Evolutionary conservation across 2,329 filamentous ascomycete genomes (phyloP), one percentile per base, ranked within the genome.

Genomic region (Didymella keratinophila): DNA sequence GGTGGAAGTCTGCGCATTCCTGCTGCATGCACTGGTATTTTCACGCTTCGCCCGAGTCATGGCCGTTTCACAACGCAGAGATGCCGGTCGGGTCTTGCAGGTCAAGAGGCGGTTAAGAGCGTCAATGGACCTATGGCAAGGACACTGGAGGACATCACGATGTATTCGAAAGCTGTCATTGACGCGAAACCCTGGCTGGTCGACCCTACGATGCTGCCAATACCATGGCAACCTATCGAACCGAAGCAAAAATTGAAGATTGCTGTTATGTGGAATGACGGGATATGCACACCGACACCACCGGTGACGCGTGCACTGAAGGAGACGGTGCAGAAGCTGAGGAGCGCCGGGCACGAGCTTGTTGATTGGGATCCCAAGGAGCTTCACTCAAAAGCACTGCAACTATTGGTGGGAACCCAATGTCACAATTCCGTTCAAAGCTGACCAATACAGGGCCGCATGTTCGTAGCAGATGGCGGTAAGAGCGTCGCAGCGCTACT

Each of bases 121-220:
- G 85, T 89, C 32, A 88, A 89, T 62, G 87, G 88, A 0, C 87
- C 87, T 0, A 80, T 90, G 79, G 82, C 84, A 1, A 79, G 79
- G 27, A 83, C 81, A 0, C 74, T 89, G 0, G 78, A 78, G 6
- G 86, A 88, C 59, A 77, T 82, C 12, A 68, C 70, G 2, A 68
- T 82, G 48, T 82, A 77, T 56, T 72, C 75, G 2, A 76, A 78
- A 59, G 73, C 71, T 9, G 72, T 83, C 1, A 63, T 80, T 10
- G 73, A 74, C 50, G 72, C 78, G 2, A 75, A 82, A 55, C 83
- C 83, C 1, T 86, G 84, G 83, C 71, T 76, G 1, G 68, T 78
- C 21, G 85, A 87, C 50, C 82, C 84, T 0, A 80, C 80, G 30
- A 78, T 83, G 36, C 65, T 86, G 0, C 83, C 82, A 0, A 80